Evolutionary conservation across 2,329 filamentous ascomycete species (phyloP), one percentile per base, ranked within the genome.

Genomic region (Aspergillus sp.): DNA sequence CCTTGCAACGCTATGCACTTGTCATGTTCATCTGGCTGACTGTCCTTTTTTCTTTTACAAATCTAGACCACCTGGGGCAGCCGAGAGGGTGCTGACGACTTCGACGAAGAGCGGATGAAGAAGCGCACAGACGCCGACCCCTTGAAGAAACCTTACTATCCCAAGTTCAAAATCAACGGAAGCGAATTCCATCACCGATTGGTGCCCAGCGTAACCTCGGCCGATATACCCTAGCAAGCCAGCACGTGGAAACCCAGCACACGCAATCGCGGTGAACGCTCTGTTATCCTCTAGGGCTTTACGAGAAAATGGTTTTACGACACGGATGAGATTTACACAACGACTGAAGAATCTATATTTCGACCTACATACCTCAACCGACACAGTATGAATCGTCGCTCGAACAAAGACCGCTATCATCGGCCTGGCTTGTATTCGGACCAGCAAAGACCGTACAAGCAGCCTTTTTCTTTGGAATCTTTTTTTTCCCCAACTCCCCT

Each of bases 61-160:
- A 41, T 41, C 61, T 74, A 97, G 93, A 97, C 93, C 49, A 94
- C 93, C 56, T 97, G 93, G 93, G 93, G 93, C 73, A 97, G 92
- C 79, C 90, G 93, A 78, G 91, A 92, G 71, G 93, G 95, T 71
- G 93, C 92, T 73, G 93, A 97, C 78, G 85, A 90, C 68, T 91
- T 96, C 77, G 90, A 96, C 77, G 85, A 85, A 66, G 84, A 87
- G 69, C 88, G 90, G 72, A 87, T 91, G 81, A 85, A 77, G 65
- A 76, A 74, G 64, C 74, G 72, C 57, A 75, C 75, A 54, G 73
- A 74, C 64, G 69, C 68, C 59, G 74, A 77, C 67, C 73, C 71
- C 53, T 66, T 67, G 59, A 76, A 77, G 62, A 70, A 67, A 61
- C 69, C 70, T 28, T 75, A 75, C 56, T 73, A 74, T 60, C 69